Evolutionary conservation across 179 eudicot species (phyloP).

Genomic region (Spergularia azorica): DNA sequence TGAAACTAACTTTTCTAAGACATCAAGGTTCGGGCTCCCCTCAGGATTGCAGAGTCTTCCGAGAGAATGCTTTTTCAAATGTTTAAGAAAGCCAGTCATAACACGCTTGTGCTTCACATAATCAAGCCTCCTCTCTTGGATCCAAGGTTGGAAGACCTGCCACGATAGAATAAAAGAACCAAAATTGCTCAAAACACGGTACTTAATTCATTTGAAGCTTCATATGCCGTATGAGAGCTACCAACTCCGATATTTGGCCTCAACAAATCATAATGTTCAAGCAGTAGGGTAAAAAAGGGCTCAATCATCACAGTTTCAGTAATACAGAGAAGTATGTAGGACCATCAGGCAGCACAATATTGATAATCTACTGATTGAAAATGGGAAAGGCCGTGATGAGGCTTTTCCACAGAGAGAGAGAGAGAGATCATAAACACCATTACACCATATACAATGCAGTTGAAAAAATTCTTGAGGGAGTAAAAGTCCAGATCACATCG

Average conservation of each 20-base stretch:
- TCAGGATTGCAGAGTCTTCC: slow-evolving; percentile 49
- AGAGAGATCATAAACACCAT: background rate
- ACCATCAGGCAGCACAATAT: too few relatives aligned
- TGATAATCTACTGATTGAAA: too few relatives aligned
- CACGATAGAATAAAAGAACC: background rate
- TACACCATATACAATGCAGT: background rate
- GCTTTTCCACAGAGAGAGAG: background rate
- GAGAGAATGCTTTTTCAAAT: slow-evolving; percentile 46
- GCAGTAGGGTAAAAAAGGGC: background rate
- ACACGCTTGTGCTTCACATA: slow-evolving; percentile 54
- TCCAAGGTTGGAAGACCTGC: slow-evolving; percentile 63
- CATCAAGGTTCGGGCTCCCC: slow-evolving; percentile 46
- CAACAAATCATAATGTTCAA: background rate
- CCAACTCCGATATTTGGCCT: background rate
- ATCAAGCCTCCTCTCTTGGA: slow-evolving; percentile 48
- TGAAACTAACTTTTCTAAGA: slow-evolving; percentile 41
- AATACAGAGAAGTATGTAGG: too few relatives aligned
- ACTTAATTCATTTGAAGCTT: background rate
- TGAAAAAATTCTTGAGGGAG: background rate
- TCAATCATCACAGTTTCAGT: too few relatives aligned
- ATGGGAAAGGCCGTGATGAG: background rate
- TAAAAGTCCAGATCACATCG: background rate
- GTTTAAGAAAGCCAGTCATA: slow-evolving; percentile 55
- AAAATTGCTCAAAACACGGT: background rate
- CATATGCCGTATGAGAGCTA: background rate